phyloP scores from a whole-genome alignment of 2,329 filamentous ascomycete genomes.

The Scorias spongiosa region DNA sequence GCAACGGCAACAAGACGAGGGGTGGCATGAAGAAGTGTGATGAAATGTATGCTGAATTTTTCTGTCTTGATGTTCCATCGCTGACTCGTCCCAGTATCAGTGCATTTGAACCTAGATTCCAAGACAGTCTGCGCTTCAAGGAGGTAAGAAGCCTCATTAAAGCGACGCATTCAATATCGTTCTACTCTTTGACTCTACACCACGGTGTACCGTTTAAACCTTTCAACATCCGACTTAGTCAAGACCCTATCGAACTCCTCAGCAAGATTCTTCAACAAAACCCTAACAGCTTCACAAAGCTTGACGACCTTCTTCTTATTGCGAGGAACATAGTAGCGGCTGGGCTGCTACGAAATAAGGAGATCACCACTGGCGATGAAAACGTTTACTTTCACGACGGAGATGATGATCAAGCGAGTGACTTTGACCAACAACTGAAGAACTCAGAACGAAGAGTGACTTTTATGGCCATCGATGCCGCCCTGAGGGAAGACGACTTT shows the following conservation, averaged over 20 bases:
- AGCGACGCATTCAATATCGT: slow-evolving; percentile 60
- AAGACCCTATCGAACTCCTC: slow-evolving; percentile 59
- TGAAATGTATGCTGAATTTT: slow-evolving; percentile 44
- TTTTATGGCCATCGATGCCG: slow-evolving; percentile 67
- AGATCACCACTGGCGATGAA: slow-evolving; percentile 12
- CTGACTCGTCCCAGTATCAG: slow-evolving; percentile 36
- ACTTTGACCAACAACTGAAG: slow-evolving; percentile 7
- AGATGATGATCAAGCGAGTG: slow-evolving; percentile 13
- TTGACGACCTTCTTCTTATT: slow-evolving; percentile 58
- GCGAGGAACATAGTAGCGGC: slow-evolving; percentile 51
- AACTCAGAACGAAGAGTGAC: slow-evolving; percentile 51
- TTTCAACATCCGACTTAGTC: slow-evolving; percentile 60
- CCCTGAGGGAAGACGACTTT: slow-evolving; percentile 62
- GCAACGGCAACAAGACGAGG: slow-evolving; percentile 61
- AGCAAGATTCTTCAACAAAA: slow-evolving; percentile 65
- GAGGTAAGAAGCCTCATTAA: slow-evolving; percentile 49
- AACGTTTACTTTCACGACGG: slow-evolving; percentile 11
- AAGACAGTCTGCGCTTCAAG: slow-evolving; percentile 35
- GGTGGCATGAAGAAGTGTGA: slow-evolving; percentile 65
- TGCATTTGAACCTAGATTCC: slow-evolving; percentile 46
- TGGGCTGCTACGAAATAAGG: slow-evolving; percentile 16
- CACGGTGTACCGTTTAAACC: slow-evolving; percentile 69
- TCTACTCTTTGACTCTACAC: slow-evolving; percentile 63
- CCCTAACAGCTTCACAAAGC: slow-evolving; percentile 53
- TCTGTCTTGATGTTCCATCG: background rate